Conservation (phyloP, 2,329 filamentous ascomycete species). For the Aureobasidium sp. region DNA sequence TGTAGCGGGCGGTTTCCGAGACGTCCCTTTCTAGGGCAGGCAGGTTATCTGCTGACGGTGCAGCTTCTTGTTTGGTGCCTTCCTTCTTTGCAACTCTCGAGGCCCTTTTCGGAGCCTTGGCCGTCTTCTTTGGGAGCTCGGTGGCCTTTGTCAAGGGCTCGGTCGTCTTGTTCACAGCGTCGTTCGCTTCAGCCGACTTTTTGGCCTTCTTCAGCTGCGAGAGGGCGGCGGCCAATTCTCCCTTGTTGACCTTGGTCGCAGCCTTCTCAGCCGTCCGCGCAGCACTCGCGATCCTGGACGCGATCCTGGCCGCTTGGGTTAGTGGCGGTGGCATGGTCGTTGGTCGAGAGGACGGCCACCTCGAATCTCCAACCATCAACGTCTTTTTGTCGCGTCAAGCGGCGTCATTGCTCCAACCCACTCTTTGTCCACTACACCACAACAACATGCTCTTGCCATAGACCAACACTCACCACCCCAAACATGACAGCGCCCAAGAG, state of each 20-base stretch:
- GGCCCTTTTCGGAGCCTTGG: neutral
- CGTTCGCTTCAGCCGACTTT: neutral
- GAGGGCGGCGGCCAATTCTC: neutral
- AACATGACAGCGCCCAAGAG: conserved; percentile 49
- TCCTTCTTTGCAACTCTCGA: neutral
- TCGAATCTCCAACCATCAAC: neutral
- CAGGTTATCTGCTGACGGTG: neutral
- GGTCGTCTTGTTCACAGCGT: too few relatives aligned
- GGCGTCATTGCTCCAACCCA: neutral
- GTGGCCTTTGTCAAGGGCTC: neutral
- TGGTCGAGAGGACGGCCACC: neutral
- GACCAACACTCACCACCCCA: neutral
- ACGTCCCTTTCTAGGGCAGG: neutral
- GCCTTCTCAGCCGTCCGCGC: neutral
- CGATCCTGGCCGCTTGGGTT: neutral
- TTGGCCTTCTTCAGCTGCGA: neutral
- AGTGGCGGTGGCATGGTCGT: neutral
- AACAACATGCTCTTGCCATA: neutral
- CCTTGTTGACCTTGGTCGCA: neutral
- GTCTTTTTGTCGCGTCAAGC: neutral
- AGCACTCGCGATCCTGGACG: neutral
- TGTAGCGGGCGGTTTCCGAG: neutral
- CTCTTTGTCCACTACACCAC: neutral
- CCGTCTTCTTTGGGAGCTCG: neutral
- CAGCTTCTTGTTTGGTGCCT: neutral